Evolutionary conservation across 2,329 filamentous ascomycete genomes (phyloP), one percentile per base, ranked within the genome.

Genomic region (Clarireedia monteithiana): DNA sequence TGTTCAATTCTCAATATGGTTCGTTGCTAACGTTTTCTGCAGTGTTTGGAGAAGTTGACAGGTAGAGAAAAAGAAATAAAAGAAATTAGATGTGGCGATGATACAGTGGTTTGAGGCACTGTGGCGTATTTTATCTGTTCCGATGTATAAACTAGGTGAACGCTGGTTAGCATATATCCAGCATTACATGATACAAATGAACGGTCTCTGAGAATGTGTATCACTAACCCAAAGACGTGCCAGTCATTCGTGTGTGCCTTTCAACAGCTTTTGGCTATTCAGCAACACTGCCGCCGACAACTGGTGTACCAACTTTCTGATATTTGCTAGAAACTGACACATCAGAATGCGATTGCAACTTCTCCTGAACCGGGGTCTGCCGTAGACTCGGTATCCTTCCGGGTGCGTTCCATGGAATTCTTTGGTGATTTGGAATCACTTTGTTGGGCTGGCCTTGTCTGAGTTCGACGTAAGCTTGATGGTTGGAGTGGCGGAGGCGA

Each of bases 21-120:
- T 50, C 36, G 59, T 48, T 46, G 56, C 60, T 65, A 60, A 67
- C 50, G 24, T 52, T 54, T 36, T 27, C 47, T 53, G 50, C 52
- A 68, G 66, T 69, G 34, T 70, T 70, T 48, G 68, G 68, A 50
- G 78, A 81, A 67, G 77, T 81, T 58, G 78, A 81, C 68, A 69
- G 78, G 68, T 81, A 74, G 63, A 55, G 26, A 34, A 48, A 55
- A 56, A 39, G 15, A 38, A 42, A 57, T 49, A 48, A 56, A 53
- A 57, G 51, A 38, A 48, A 40, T 60, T 38, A 59, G 27, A 59
- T 56, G 14, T 26, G 52, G 34, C 30, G 44, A 39, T 49, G 45
- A 42, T 42, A 10, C 15, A 20, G 17, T 14, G 39, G 39, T 14
- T 42, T 20, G 17, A 42, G 17, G 39, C 17, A n/a, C 45, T 48